Evolutionary conservation across 2,329 filamentous ascomycete genomes (phyloP), one percentile per base, ranked within the genome.

Genomic region (Fusarium poae): DNA sequence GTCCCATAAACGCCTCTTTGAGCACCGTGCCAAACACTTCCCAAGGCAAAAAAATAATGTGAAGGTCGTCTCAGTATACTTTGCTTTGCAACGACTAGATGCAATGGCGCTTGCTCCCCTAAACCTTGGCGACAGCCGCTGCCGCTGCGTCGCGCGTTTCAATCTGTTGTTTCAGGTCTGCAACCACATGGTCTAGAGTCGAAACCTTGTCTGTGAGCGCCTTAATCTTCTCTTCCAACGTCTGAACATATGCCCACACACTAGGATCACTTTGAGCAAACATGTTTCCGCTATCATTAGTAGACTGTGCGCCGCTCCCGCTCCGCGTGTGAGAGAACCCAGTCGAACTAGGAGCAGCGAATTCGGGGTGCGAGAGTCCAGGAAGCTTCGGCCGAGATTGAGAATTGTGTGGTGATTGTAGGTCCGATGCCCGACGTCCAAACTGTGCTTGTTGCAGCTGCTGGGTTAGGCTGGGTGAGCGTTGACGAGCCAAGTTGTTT

Each of bases 201-300:
- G 68, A 56, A 16, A 81, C 75, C 60, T 76, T 79, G 11, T 81
- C 79, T 3, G 76, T 73, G 21, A 81, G 65, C 30, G 68, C 70
- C 65, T 80, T 81, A 49, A 81, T 73, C 64, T 79, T 80, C 15
- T 88, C 86, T 74, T 95, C 92, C 50, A 95, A 82, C 20, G 84
- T 85, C 58, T 92, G 89, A 34, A 94, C 87, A 73, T 93, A 93
- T 6, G 84, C 81, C 90, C 90, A 93, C 11, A 94, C 81, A 42
- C 88, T 89, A 66, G 88, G 83, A 51, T 89, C 87, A 20, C 82
- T 82, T 20, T 85, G 80, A 53, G 88, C 82, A 77, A 93, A 90
- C 63, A 93, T 83, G 71, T 92, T 93, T 65, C 87, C 87, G 68
- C 87, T 88, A 73, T 87, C 89, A 50, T 84, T 86, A 43, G 80